A percentile compares a stretch with the other conserved stretches of the same genome.
phyloP scores from a whole-genome alignment of 2,329 filamentous ascomycete genomes.

The Ceratocystis cacaofunesta region DNA sequence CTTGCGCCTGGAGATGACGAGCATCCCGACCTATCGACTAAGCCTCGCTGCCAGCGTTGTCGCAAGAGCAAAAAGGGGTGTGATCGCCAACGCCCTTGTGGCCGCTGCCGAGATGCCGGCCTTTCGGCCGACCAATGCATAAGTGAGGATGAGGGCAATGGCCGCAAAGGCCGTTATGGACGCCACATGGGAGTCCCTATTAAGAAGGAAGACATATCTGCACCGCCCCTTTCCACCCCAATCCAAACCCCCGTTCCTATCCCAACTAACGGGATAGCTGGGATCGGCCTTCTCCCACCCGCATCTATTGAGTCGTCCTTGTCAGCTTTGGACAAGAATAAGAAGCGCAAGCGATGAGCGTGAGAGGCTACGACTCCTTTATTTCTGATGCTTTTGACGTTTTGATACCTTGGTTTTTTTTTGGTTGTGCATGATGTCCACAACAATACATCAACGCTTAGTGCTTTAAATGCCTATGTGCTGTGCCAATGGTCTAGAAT shows the following conservation, averaged over 20 bases:
- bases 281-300: slow-evolving; percentile 28
- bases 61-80: slow-evolving; percentile 99
- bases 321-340: slow-evolving; percentile 37
- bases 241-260: slow-evolving; percentile 15
- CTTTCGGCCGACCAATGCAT: slow-evolving; percentile 87
- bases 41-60: slow-evolving; percentile 94
- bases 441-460: background rate
- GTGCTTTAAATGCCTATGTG: background rate
- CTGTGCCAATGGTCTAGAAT: background rate
- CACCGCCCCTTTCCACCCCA: slow-evolving; percentile 23
- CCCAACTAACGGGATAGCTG: slow-evolving; percentile 12
- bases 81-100: slow-evolving; percentile 88
- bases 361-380: background rate
- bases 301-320: slow-evolving; percentile 28
- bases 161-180: slow-evolving; percentile 82
- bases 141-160: slow-evolving; percentile 95
- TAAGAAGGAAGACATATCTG: slow-evolving; percentile 38
- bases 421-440: background rate
- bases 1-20: slow-evolving; percentile 58
- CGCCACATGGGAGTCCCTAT: slow-evolving; percentile 55
- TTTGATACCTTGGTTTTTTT: slow-evolving; percentile 9
- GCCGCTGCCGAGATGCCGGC: slow-evolving; percentile 88
- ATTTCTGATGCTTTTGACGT: background rate
- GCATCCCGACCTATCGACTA: slow-evolving; percentile 80
- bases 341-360: slow-evolving; percentile 45